Percentiles rank a stretch among this genome's conserved stretches.
phyloP scores from a whole-genome alignment of 2,329 filamentous ascomycete genomes.

The Aspergillus brunneoviolaceus region DNA sequence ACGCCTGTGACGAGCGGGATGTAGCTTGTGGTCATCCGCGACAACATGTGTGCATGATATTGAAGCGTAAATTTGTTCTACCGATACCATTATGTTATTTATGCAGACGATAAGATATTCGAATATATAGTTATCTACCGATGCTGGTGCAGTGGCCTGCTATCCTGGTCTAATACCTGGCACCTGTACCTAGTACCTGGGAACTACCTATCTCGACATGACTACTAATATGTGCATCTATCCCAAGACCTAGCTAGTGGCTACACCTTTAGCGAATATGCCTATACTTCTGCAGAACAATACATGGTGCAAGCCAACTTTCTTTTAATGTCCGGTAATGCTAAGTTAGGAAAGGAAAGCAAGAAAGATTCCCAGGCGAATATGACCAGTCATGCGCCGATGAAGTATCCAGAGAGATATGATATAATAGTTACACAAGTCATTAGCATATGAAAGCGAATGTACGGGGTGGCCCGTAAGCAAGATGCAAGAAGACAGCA shows the following conservation, averaged over 20 bases:
- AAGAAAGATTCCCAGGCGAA: neutral
- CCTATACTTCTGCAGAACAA: neutral
- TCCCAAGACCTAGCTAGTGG: neutral
- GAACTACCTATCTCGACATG: neutral
- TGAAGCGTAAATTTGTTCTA: neutral
- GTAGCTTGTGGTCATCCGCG: neutral
- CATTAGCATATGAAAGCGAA: slow-evolving; percentile 10
- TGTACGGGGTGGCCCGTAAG: neutral
- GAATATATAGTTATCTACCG: neutral
- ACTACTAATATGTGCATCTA: neutral
- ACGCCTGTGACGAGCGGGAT: neutral
- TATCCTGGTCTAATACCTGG: too few relatives aligned
- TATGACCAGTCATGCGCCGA: slow-evolving; percentile 7
- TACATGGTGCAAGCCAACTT: neutral
- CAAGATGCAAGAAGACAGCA: neutral
- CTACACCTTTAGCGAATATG: neutral
- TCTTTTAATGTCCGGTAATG: neutral
- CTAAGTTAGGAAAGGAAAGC: neutral
- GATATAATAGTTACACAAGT: slow-evolving; percentile 15
- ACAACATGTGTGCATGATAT: neutral
- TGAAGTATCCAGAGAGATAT: neutral
- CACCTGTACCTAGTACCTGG: too few relatives aligned
- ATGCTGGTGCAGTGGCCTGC: neutral
- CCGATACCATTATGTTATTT: neutral
- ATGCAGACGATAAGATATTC: neutral